Evolutionary conservation across 2,329 filamentous ascomycete genomes (phyloP).

Genomic region (Ustilaginoidea virens): DNA sequence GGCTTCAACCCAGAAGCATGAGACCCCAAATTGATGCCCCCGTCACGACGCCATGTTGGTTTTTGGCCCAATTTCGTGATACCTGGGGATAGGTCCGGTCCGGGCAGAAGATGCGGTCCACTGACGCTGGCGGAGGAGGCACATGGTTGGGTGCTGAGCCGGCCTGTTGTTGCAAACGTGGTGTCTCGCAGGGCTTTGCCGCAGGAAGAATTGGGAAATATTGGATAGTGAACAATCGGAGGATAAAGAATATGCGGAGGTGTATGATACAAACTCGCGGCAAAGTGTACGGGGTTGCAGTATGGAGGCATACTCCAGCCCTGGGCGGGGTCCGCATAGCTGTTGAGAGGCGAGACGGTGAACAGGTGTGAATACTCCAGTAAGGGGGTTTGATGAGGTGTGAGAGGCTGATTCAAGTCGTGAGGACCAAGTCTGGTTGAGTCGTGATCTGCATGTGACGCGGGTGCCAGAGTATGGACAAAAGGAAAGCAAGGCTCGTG

Average conservation of each 20-base stretch:
- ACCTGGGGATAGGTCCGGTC: too few species aligned
- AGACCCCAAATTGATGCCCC: neutral
- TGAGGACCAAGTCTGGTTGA: neutral
- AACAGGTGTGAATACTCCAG: neutral
- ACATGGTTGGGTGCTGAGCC: too few species aligned
- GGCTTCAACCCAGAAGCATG: constrained; percentile 2
- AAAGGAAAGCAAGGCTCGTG: neutral
- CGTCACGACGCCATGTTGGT: neutral
- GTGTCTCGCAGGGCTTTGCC: too few species aligned
- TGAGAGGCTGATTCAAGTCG: neutral
- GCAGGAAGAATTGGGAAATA: neutral
- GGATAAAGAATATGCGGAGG: constrained; percentile 1
- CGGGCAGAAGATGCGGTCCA: too few species aligned
- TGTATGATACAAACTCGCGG: constrained; percentile 4
- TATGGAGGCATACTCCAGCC: constrained; percentile 3
- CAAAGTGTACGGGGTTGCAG: constrained; percentile 3
- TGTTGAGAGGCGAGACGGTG: neutral
- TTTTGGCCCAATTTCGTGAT: neutral
- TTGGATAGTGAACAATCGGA: neutral
- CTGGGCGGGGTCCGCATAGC: constrained; percentile 1
- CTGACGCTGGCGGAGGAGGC: too few species aligned
- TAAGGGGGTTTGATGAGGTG: neutral
- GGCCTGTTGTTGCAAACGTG: too few species aligned
- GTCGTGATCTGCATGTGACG: neutral
- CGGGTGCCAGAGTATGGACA: neutral